These are phyloP conservation scores for Colletotrichum neosansevieriae DNA, from an alignment of 2,329 filamentous ascomycete genomes.

Conservation along the genomic window DNA sequence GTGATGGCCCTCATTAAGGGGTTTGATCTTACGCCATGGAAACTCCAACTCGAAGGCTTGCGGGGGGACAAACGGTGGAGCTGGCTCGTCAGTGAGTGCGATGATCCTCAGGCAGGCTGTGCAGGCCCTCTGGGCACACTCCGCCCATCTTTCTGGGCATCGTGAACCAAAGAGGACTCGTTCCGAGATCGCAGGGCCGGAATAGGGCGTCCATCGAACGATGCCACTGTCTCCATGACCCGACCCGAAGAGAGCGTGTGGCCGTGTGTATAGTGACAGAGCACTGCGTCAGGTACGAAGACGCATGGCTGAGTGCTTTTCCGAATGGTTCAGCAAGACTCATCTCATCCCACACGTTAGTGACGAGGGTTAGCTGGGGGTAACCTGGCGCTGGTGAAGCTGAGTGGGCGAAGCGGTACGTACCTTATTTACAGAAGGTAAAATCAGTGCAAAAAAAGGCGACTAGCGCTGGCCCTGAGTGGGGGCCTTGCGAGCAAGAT, in stretches of 20 bases:
- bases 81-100: constrained; percentile 13
- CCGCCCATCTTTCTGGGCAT: background rate
- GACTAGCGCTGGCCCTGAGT: constrained; percentile 33
- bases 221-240: constrained; percentile 22
- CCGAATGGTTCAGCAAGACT: no score
- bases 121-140: background rate
- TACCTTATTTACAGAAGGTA: background rate
- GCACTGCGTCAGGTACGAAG: background rate
- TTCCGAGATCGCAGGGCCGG: constrained; percentile 37
- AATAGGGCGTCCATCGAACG: constrained; percentile 29
- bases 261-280: background rate
- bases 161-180: constrained; percentile 7
- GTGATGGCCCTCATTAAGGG: background rate
- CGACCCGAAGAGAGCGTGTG: background rate
- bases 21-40: constrained; percentile 29
- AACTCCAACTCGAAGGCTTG: constrained; percentile 3
- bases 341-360: no score
- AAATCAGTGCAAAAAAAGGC: constrained; percentile 2
- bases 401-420: background rate
- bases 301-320: no score
- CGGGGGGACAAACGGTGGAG: constrained; percentile 7
- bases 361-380: no score
- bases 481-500: constrained; percentile 36
- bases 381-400: no score
- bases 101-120: constrained; percentile 23